Conservation (phyloP, 2,329 filamentous ascomycete species). For the Fusarium luffae region DNA sequence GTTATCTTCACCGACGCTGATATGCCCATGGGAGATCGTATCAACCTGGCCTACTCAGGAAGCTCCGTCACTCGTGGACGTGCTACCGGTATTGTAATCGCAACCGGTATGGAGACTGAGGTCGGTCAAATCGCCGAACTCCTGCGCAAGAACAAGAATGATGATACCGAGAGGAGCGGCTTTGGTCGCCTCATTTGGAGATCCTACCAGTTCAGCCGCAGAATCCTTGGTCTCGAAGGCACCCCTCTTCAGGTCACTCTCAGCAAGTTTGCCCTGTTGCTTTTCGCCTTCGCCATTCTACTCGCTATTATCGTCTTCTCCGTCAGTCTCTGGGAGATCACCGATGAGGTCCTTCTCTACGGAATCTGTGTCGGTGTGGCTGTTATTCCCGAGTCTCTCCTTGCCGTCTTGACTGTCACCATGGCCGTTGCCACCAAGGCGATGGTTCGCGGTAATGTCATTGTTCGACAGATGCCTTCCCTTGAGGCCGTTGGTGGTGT, state of each 20-base stretch:
- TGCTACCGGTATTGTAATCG: constrained; percentile 74
- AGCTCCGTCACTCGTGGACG: constrained; percentile 78
- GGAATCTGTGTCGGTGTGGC: constrained; percentile 71
- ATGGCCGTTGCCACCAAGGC: constrained; percentile 74
- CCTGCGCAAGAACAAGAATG: constrained; percentile 67
- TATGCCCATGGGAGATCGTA: constrained; percentile 74
- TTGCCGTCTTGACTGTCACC: constrained; percentile 77
- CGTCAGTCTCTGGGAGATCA: constrained; percentile 64
- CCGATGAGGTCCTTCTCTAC: constrained; percentile 69
- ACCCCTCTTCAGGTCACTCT: constrained; percentile 88
- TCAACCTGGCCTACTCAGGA: constrained; percentile 77
- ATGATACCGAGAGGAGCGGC: constrained; percentile 54
- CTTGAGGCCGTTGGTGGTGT: constrained; percentile 75
- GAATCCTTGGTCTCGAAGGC: constrained; percentile 74
- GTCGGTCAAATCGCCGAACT: constrained; percentile 80
- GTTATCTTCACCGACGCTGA: constrained; percentile 63
- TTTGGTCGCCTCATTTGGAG: constrained; percentile 58
- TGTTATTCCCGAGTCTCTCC: constrained; percentile 73
- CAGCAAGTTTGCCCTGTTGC: constrained; percentile 83
- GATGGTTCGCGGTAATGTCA: constrained; percentile 73
- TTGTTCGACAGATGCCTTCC: constrained; percentile 72
- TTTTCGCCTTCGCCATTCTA: constrained; percentile 77
- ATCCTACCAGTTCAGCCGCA: constrained; percentile 57
- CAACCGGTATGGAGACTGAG: constrained; percentile 79
- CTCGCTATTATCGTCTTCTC: constrained; percentile 72